Base-by-base conservation (phyloP, 2,329 filamentous ascomycete genomes). In the Nemania diffusa region DNA sequence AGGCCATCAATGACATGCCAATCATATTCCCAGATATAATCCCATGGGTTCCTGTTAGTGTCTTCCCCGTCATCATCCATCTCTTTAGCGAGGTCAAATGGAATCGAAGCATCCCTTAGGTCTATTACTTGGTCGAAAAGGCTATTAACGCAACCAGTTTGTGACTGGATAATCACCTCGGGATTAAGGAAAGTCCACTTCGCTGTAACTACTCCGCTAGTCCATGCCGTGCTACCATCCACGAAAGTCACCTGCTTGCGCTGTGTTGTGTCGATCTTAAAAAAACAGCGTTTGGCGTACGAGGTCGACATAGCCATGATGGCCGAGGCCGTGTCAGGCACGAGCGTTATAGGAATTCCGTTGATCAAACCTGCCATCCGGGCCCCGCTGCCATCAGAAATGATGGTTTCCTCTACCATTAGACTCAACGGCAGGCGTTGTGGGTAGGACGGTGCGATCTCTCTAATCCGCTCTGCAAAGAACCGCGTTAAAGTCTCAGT, bases 1-100 rank as follows among this genome's bases (percentile, higher is more conserved):
- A 62, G 59, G 20, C 37, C 50, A 17, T 62, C 37, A 15, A 62
- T 55, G 27, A 62, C 59, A 27, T 62, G 50, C 59, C 59, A 62
- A 17, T 62, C 55, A 20, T 64, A 64, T 46, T 64, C 55, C 53
- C 53, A 64, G 1, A 24, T 55, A 37, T 53, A 55, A 55, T 59
- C 34, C 55, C 55, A 64, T 3, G 44, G 6, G 15, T 37, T n/a
- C 1, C n/a, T 9, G 22, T 57, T 26, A 15, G 15, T 6, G 34
- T 13, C 34, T n/a, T 61, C 9, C 3, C 17, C 34, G 34, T 62
- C n/a, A 37, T 46, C 24, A 1, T 46, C 26, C 5, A 8, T 55
- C 2, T 48, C 51, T 32, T 53, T 56, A 29, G 3, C 22, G 5
- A 34, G 15, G 7, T 46, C 34, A 34, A 34, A 13, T 7, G 11